phyloP scores from a whole-genome alignment of 2,329 filamentous ascomycete genomes.

The Aspergillus quadrilineatus region DNA sequence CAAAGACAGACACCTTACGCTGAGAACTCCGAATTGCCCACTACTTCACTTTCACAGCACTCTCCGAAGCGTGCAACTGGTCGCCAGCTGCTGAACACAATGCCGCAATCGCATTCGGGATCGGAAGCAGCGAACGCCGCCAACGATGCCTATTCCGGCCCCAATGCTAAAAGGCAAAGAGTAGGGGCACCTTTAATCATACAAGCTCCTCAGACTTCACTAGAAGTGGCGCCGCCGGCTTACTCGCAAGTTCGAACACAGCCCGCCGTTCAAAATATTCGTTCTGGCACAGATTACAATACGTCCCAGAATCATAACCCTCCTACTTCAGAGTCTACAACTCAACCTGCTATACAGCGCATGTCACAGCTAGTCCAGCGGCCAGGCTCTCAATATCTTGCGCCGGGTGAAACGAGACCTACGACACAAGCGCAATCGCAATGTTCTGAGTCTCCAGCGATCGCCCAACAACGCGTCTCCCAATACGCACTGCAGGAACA shows the following conservation, averaged over 20 bases:
- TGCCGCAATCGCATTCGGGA: not conserved
- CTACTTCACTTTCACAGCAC: not conserved
- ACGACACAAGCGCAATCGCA: not conserved
- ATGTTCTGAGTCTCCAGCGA: not conserved
- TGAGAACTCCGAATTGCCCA: not conserved
- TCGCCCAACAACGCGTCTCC: not conserved
- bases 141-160: not conserved
- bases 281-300: not conserved
- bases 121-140: not conserved
- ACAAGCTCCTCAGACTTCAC: not conserved
- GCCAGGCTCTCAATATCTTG: not conserved
- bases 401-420: not conserved
- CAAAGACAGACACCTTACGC: not conserved
- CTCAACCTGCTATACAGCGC: not conserved
- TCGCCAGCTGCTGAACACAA: conserved; percentile 1
- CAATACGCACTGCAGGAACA: not conserved
- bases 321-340: not conserved
- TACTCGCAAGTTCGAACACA: not conserved
- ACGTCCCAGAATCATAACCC: not conserved
- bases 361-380: not conserved
- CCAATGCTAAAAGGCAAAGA: conserved; percentile 17
- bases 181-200: conserved; percentile 7
- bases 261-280: not conserved
- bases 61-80: not conserved
- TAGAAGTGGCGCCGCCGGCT: not conserved